Evolutionary conservation across 805 yeast species (phyloP), one percentile per base, ranked within the genome.

Genomic region (Nakazawaea sp.): DNA sequence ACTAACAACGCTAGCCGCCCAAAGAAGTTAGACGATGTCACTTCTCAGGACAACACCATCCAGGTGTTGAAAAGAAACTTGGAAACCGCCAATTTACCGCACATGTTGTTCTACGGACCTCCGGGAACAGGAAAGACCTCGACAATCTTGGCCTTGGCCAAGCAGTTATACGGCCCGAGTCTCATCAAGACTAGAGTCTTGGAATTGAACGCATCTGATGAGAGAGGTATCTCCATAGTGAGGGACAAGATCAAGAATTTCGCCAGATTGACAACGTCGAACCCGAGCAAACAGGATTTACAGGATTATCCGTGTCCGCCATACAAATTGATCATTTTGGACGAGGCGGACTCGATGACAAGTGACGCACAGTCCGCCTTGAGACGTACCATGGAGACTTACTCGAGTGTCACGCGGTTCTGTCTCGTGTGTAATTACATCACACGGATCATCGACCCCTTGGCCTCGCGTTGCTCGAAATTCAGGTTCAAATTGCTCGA

Each of bases 281-380:
- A 81, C 43, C 94, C 97, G 1, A 55, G 83, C 1, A 64, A 68
- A 12, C 81, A 78, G 28, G 92, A 83, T 49, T 58, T 72, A 35
- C 73, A 64, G 28, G 71, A 77, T 15, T 89, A 88, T 60, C 96
- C 97, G 2, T 90, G 97, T 54, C 97, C 98, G 1, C 97, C 97
- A 4, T 92, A 85, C 60, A 92, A 92, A 56, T 77, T 92, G 49
- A 82, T 92, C 45, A 85, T 92, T 30, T 62, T 92, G 37, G 97
- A 89, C 62, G 97, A 89, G 59, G 97, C 97, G 1, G 97, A 92
- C 58, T 86, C 96, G 10, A 92, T 92, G 97, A 92, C 98, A 8
- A 74, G 86, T 30, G 97, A 87, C 50, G 98, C 98, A 0, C 98
- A 92, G 55, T 76, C 88, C 38, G 98, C 98, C 1, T 67, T 92